Conservation (phyloP, 495 filamentous ascomycete species). For the Neurospora sp. region DNA sequence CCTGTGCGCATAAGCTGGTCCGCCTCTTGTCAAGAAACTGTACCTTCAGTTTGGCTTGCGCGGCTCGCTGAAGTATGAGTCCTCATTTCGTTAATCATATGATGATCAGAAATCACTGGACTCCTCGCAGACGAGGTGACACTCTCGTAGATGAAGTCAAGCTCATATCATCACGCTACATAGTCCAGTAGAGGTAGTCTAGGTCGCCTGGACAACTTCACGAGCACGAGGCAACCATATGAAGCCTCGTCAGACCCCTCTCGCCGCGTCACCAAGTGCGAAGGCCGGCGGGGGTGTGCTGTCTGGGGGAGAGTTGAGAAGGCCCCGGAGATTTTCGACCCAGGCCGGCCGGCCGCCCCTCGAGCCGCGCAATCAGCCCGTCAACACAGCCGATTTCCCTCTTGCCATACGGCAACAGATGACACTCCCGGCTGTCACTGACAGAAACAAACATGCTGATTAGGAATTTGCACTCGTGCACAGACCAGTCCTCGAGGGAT, state of each 20-base stretch:
- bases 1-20: not conserved
- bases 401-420: not conserved
- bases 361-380: not conserved
- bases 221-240: not conserved
- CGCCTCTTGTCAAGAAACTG: not conserved
- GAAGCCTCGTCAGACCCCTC: not conserved
- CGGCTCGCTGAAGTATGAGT: not conserved
- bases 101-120: not conserved
- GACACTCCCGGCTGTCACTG: not conserved
- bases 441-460: not conserved
- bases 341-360: not conserved
- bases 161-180: not conserved
- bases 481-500: not conserved
- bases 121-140: not conserved
- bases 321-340: not conserved
- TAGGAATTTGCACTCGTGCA: slow-evolving; percentile 2
- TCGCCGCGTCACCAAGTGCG: not conserved
- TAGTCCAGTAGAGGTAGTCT: not conserved
- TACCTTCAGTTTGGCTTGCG: not conserved
- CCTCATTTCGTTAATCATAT: not conserved
- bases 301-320: not conserved
- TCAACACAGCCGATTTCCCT: not conserved
- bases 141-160: not conserved
- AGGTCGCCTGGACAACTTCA: not conserved
- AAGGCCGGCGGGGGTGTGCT: not conserved